Conservation (phyloP, 1,139 yeast genomes). For the Geotrichum restrictum region DNA sequence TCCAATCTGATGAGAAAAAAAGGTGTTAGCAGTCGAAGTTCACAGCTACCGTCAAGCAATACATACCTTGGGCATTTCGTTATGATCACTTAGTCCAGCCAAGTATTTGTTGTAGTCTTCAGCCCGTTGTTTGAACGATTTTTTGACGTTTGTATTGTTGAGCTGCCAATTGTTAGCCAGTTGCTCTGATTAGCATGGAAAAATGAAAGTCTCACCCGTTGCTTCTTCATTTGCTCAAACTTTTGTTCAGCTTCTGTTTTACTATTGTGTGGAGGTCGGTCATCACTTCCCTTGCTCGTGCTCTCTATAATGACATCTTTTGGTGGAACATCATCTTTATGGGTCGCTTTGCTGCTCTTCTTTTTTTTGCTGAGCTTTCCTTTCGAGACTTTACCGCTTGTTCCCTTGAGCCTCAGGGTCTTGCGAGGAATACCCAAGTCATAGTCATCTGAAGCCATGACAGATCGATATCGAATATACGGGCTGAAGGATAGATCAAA, state of each 20-base stretch:
- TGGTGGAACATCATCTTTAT: too few relatives aligned
- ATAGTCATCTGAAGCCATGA: slow-evolving; percentile 16
- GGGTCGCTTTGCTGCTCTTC: background rate
- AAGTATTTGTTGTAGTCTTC: slow-evolving; percentile 31
- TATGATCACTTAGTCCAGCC: slow-evolving; percentile 29
- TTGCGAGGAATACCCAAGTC: slow-evolving; percentile 17
- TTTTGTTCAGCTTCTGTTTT: slow-evolving; percentile 29
- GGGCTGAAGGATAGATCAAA: too few relatives aligned
- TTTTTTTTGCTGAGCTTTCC: slow-evolving; percentile 17
- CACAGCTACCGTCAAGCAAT: slow-evolving; percentile 18
- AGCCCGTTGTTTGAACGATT: slow-evolving; percentile 29
- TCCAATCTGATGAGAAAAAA: slow-evolving; percentile 17
- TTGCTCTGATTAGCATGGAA: background rate
- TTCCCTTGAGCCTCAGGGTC: slow-evolving; percentile 24
- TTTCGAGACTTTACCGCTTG: slow-evolving; percentile 20
- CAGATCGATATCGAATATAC: background rate
- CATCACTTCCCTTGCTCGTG: too few relatives aligned
- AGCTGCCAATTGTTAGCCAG: slow-evolving; percentile 6
- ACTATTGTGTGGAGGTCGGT: background rate
- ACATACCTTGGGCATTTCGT: slow-evolving; percentile 31
- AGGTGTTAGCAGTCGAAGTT: background rate
- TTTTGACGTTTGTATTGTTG: slow-evolving; percentile 23
- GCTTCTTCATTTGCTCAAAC: slow-evolving; percentile 29
- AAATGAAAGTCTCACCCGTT: slow-evolving; percentile 22
- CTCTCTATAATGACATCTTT: too few relatives aligned